Base-by-base conservation (phyloP, 2,329 filamentous ascomycete genomes). In the Fusarium sterilihyphosum region DNA sequence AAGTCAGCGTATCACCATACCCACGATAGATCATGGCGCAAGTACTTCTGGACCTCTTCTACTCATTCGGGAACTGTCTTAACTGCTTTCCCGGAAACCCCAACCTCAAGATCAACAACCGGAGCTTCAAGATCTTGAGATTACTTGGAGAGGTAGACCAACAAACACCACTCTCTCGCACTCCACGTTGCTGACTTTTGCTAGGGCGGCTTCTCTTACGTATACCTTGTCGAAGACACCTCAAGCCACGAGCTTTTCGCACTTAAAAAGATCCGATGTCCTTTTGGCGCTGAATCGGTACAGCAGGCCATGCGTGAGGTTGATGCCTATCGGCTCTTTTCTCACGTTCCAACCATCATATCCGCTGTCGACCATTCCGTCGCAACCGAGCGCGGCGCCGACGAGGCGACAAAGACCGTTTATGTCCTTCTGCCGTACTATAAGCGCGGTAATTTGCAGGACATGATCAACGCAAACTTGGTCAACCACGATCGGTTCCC, bases 351-450 rank as follows among this genome's bases (percentile, higher is more conserved):
- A 16, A 94, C 95, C 83, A 96, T 98, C 83, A 98, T 98, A 81
- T 92, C 92, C 79, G 91, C 91, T 75, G 87, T 96, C 80, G 95
- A 98, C 84, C 93, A 98, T 83, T 90, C 89, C 78, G 93, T 98
- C 69, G 91, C 93, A 57, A 92, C 90, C 33, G 94, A 97, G 82
- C 88, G 90, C 83, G 90, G 85, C 75, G 86, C 85, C 63, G 89
- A 90, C 77, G 89, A 90, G 71, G 83, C 82, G 84, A 88, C 92
- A 71, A 98, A 98, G 86, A 98, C 96, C 0, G 96, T 98, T 61
- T 99, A 99, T 83, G 96, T 99, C 71, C 87, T 99, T 49, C 88
- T 99, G 26, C 96, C 96, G 18, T 99, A 98, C 86, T 99, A 98
- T 85, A 89, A 95, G 78, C 89, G 96, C 75, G 96, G 96, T 20